Evolutionary conservation across 2,329 filamentous ascomycete genomes (phyloP).

Genomic region (Sclerotinia glacialis): DNA sequence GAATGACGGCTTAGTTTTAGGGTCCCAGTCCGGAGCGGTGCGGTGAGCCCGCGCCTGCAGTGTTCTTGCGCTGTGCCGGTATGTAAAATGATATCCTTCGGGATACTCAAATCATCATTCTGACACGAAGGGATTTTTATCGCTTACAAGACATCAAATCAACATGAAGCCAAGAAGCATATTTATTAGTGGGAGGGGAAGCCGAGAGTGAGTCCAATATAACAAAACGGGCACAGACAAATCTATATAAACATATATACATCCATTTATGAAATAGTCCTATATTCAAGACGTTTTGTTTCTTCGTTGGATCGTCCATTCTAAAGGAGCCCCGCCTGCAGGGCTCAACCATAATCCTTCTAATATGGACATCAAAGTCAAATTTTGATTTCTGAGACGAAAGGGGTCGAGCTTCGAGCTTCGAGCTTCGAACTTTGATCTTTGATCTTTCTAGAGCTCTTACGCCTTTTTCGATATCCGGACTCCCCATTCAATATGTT

Average conservation of each 20-base stretch:
- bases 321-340: neutral
- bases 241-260: neutral
- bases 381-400: neutral
- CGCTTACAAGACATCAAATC: neutral
- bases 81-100: neutral
- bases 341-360: neutral
- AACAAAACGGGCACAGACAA: neutral
- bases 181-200: neutral
- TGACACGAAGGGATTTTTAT: constrained; percentile 8
- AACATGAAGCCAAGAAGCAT: neutral
- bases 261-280: neutral
- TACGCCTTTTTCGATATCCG: neutral
- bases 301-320: neutral
- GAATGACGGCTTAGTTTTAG: neutral
- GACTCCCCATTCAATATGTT: neutral
- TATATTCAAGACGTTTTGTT: neutral
- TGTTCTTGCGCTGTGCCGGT: neutral
- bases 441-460: neutral
- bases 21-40: neutral
- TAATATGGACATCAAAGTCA: neutral
- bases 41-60: constrained; percentile 6
- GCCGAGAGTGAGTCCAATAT: neutral
- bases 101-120: constrained; percentile 7
- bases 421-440: too few relatives aligned
- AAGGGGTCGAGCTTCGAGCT: neutral